These are phyloP conservation scores for Eucalyptus cloeziana DNA, from an alignment of 345 rosid species.

Conservation along the genomic window DNA sequence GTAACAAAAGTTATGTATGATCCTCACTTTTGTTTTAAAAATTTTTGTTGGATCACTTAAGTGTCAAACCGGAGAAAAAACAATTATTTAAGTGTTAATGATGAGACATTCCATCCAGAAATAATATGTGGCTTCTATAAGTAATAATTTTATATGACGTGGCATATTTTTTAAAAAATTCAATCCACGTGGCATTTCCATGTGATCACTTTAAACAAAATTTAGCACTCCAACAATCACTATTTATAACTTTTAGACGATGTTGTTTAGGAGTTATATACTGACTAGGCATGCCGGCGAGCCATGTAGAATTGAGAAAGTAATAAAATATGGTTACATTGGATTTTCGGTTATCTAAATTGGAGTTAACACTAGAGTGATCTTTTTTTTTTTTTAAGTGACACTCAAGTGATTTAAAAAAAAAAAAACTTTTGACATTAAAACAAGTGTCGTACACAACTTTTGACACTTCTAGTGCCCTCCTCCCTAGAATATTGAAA, in stretches of 20 bases:
- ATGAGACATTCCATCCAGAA: accelerated
- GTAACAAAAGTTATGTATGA: too few relatives aligned
- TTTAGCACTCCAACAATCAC: accelerated
- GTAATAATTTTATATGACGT: too few relatives aligned
- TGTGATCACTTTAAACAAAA: accelerated
- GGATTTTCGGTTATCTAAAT: accelerated
- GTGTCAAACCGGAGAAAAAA: accelerated
- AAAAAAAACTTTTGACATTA: too few relatives aligned
- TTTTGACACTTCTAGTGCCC: accelerated
- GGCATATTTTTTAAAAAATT: too few relatives aligned
- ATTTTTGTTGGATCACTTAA: accelerated
- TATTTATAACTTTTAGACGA: too few relatives aligned
- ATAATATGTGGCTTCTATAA: accelerated
- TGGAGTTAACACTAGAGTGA: too few relatives aligned
- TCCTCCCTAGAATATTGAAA: too few relatives aligned
- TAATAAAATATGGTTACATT: accelerated
- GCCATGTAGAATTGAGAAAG: accelerated
- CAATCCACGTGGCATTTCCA: too few relatives aligned
- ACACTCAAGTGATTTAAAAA: too few relatives aligned
- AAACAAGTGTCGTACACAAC: accelerated
- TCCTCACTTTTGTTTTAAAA: too few relatives aligned
- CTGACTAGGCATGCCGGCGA: accelerated
- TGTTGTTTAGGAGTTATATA: accelerated
- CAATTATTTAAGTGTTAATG: accelerated
- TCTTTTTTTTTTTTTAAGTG: too few relatives aligned